Base-by-base conservation (phyloP, 1,139 yeast genomes). In the Debaryomycetaceae sp. region DNA sequence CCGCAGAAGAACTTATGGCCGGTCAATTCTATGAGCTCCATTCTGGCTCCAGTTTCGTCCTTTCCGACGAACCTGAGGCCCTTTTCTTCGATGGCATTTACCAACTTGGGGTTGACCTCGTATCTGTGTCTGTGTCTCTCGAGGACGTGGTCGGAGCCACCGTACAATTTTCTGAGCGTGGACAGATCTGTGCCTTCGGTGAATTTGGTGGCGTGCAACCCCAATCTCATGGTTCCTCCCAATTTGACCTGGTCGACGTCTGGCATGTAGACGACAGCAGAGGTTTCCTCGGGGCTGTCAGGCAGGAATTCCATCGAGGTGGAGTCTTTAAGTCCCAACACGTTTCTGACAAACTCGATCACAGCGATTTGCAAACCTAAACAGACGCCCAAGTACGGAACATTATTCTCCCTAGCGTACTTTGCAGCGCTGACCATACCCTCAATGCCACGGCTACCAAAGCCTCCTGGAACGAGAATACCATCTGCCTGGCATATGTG, bases 121-220 rank as follows among this genome's bases (percentile, higher is more conserved):
- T 95, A 93, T 73, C 99, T 84, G 69, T 93, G 99, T 76, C 99
- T 87, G 66, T 93, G 99, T 80, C 99, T 89, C 74, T 93, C 99
- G 53, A 76, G 75, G 43, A 91, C 95, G 40, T 78, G 71, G 6
- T 73, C 76, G 33, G 79, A 76, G 48, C 81, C 82, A 45, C 95
- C 96, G 65, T 95, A 93, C 47, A 95, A 77, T 68, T 82, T 79
- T 66, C 89, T 83, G 59, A 93, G 80, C 52, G 75, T 78, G 44
- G 93, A 81, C 81, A 83, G 76, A 55, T 86, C 84, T 39, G 88
- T 69, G 52, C 75, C 83, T 11, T 72, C 71, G 59, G 83, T 85
- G 76, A 95, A 95, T 56, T 78, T 80, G 40, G 98, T 89, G 54
- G 91, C 82, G 68, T 97, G 89, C 53, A 89, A 77, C 59, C 99